Percentiles rank a stretch among this genome's conserved stretches.
phyloP scores from a whole-genome alignment of 495 filamentous ascomycete species.

The Neurospora pannonica region DNA sequence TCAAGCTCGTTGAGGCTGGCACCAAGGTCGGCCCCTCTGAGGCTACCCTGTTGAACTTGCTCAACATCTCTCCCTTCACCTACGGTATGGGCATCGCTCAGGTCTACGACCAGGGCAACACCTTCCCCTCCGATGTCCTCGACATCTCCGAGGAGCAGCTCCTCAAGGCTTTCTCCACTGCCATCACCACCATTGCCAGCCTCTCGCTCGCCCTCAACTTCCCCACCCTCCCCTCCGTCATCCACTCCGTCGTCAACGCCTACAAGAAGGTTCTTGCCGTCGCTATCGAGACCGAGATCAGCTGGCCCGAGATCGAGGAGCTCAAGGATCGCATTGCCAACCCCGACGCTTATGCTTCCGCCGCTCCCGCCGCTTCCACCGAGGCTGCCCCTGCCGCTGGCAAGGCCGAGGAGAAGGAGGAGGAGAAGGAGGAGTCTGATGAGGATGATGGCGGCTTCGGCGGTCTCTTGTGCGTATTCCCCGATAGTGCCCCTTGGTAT shows the following conservation, averaged over 20 bases:
- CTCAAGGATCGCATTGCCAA: constrained; percentile 99
- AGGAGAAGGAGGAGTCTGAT: constrained; percentile 54
- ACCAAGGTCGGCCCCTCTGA: constrained; percentile 96
- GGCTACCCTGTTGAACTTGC: constrained; percentile 96
- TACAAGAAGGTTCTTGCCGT: constrained; percentile 97
- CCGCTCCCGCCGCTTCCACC: constrained; percentile 60
- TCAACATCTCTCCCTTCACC: constrained; percentile 99
- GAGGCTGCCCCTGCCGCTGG: constrained; percentile 42
- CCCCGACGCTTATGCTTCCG: constrained; percentile 82
- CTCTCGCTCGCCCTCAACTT: constrained; percentile 87
- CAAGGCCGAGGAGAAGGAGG: constrained; percentile 48
- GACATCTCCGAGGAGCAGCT: constrained; percentile 93
- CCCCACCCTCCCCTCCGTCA: constrained; percentile 92
- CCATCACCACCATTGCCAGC: constrained; percentile 77
- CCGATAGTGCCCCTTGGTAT: neutral
- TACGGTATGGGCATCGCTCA: constrained; percentile 95
- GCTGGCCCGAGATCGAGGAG: constrained; percentile 91
- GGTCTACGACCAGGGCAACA: constrained; percentile 94
- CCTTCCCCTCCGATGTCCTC: constrained; percentile 71
- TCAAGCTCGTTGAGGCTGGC: constrained; percentile 93
- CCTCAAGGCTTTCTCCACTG: constrained; percentile 68
- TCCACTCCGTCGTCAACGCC: constrained; percentile 87
- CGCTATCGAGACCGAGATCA: constrained; percentile 82
- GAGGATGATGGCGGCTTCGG: constrained; percentile 51
- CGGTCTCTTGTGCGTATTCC: constrained; percentile 55